A percentile compares a stretch with the other conserved stretches of the same genome.
These are phyloP conservation scores for Rheum nobile DNA, from an alignment of 148 eudicot species.

Conservation along the genomic window DNA sequence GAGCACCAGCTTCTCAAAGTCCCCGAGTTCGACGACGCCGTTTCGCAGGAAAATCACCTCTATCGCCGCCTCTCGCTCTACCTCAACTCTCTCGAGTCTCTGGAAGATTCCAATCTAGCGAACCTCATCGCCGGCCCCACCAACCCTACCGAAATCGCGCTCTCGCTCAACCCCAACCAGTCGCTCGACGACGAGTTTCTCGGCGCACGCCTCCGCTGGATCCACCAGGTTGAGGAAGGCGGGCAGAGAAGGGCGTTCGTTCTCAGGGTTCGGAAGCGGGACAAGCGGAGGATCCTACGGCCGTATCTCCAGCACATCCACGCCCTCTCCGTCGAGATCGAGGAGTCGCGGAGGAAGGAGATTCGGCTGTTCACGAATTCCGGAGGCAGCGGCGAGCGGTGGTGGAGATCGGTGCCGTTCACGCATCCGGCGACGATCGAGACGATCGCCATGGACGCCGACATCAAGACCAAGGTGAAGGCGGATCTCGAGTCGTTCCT, in stretches of 20 bases:
- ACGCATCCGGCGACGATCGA: slow-evolving; percentile 76
- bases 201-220: slow-evolving; percentile 55
- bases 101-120: slow-evolving; percentile 62
- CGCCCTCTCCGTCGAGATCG: slow-evolving; percentile 48
- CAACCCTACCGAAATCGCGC: slow-evolving; percentile 43
- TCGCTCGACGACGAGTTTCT: slow-evolving; percentile 54
- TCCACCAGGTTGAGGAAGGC: slow-evolving; percentile 16
- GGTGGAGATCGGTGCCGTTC: slow-evolving; percentile 55
- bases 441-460: slow-evolving; percentile 57
- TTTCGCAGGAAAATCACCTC: slow-evolving; percentile 49
- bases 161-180: slow-evolving; percentile 51
- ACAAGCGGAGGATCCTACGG: slow-evolving; percentile 57
- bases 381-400: slow-evolving; percentile 8
- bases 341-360: slow-evolving; percentile 22
- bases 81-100: slow-evolving; percentile 50
- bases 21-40: slow-evolving; percentile 49
- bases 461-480: slow-evolving; percentile 46
- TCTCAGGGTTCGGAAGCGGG: slow-evolving; percentile 51
- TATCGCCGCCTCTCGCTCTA: slow-evolving; percentile 43
- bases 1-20: slow-evolving; percentile 60
- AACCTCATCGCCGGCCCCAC: slow-evolving; percentile 49
- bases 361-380: slow-evolving; percentile 28
- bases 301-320: slow-evolving; percentile 75
- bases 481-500: slow-evolving; percentile 60
- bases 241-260: slow-evolving; percentile 18